Percentiles rank a stretch among this genome's conserved stretches.
phyloP scores from a whole-genome alignment of 345 rosid genomes.

The Eucalyptus melliodora region DNA sequence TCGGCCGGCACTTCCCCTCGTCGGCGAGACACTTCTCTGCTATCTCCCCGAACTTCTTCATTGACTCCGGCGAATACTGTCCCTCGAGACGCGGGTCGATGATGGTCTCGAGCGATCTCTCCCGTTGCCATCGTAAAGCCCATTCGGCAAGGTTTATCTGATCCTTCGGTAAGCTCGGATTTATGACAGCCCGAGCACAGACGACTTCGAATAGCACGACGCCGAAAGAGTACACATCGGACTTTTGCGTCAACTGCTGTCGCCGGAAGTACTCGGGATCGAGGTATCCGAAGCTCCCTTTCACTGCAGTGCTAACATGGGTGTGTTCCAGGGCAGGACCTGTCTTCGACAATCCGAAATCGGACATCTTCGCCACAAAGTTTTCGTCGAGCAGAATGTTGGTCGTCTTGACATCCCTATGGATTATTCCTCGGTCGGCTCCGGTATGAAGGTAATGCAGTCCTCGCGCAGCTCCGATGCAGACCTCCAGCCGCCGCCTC shows the following conservation, averaged over 20 bases:
- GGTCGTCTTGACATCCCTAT: slow-evolving; percentile 86
- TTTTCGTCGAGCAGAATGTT: slow-evolving; percentile 71
- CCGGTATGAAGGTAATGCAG: slow-evolving; percentile 95
- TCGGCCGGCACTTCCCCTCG: slow-evolving; percentile 77
- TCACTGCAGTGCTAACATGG: slow-evolving; percentile 91
- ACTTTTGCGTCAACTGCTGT: slow-evolving; percentile 83
- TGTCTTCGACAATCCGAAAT: slow-evolving; percentile 72
- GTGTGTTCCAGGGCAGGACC: slow-evolving; percentile 91
- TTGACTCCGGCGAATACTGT: slow-evolving; percentile 38
- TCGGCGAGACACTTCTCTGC: slow-evolving; percentile 84
- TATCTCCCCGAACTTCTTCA: slow-evolving; percentile 83
- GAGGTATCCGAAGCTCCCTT: slow-evolving; percentile 90
- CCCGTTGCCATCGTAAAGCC: slow-evolving; percentile 78
- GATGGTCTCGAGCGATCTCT: slow-evolving; percentile 55
- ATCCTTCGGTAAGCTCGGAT: slow-evolving; percentile 80
- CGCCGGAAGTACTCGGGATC: slow-evolving; percentile 83
- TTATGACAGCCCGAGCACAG: slow-evolving; percentile 85
- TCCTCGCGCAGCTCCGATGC: slow-evolving; percentile 80
- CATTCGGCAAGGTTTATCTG: slow-evolving; percentile 94
- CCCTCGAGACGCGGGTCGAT: slow-evolving; percentile 47
- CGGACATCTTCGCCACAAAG: slow-evolving; percentile 85
- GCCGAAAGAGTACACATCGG: slow-evolving; percentile 85
- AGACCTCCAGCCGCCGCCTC: slow-evolving; percentile 76
- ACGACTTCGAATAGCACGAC: slow-evolving; percentile 79
- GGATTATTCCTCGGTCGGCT: slow-evolving; percentile 79